Evolutionary conservation across 139 green algal genomes (phyloP).

Genomic region (Penium margaritaceum): DNA sequence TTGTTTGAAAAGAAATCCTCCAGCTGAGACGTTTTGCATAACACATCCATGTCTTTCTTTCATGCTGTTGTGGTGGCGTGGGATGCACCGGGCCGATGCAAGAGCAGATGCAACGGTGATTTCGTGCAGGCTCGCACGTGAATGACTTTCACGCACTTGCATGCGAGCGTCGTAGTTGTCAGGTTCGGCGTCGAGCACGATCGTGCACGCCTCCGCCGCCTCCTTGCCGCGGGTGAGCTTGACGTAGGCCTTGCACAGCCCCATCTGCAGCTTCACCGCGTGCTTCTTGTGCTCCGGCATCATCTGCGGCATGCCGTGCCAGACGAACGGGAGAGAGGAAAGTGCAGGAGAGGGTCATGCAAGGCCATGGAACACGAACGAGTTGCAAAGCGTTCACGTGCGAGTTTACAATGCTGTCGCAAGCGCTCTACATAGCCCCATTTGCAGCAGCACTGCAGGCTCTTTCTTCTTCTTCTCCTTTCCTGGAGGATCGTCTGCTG

Average conservation of each 20-base stretch:
- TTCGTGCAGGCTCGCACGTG: too few relatives aligned
- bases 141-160: too few relatives aligned
- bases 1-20: too few relatives aligned
- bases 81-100: too few relatives aligned
- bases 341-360: not conserved
- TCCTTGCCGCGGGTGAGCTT: constrained; percentile 28
- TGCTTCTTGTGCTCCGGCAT: constrained; percentile 19
- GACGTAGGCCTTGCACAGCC: constrained; percentile 43
- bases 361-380: too few relatives aligned
- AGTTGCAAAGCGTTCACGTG: not conserved
- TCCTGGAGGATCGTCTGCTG: not conserved
- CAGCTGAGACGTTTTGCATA: too few relatives aligned
- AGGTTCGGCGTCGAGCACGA: constrained; percentile 26
- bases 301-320: not conserved
- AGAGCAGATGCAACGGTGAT: too few relatives aligned
- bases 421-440: not conserved
- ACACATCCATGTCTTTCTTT: too few relatives aligned
- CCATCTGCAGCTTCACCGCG: constrained; percentile 36
- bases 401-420: not conserved
- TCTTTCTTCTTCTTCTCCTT: too few relatives aligned
- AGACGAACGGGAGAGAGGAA: not conserved
- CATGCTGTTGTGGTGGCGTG: too few relatives aligned
- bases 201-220: constrained; percentile 9
- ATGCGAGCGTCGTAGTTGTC: too few relatives aligned
- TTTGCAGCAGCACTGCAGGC: not conserved